A percentile compares a stretch with the other conserved stretches of the same genome.
Evolutionary conservation across 176 grass and related monocot genomes (phyloP).

Genomic region (Bothriochloa decipiens): DNA sequence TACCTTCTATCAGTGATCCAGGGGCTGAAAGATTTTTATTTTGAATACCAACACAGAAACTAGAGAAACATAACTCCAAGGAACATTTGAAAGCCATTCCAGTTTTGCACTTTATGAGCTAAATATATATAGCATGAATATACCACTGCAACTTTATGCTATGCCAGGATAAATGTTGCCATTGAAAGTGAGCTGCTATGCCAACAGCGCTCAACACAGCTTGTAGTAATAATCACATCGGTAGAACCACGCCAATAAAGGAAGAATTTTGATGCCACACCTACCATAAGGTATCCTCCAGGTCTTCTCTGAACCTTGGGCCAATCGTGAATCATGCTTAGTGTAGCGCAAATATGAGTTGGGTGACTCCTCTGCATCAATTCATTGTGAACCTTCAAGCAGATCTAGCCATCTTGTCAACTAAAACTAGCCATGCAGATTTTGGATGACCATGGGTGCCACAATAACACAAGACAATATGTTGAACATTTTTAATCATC

Average conservation of each 20-base stretch:
- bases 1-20: not conserved
- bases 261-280: slow-evolving; percentile 1
- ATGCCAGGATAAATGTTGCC: slow-evolving; percentile 6
- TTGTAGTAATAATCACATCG: not conserved
- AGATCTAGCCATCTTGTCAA: slow-evolving; percentile 10
- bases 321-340: not conserved
- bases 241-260: not conserved
- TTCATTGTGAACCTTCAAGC: not conserved
- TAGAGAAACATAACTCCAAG: not conserved
- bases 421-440: not conserved
- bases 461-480: slow-evolving; percentile 2
- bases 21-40: not conserved
- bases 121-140: not conserved
- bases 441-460: not conserved
- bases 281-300: not conserved
- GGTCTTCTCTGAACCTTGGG: not conserved
- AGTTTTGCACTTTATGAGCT: not conserved
- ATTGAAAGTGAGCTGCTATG: not conserved
- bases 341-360: not conserved
- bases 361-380: not conserved
- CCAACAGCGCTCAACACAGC: not conserved
- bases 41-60: not conserved
- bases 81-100: not conserved
- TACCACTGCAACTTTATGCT: too few relatives aligned
- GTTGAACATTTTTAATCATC: slow-evolving; percentile 30